Evolutionary conservation across 75 land plant genomes (phyloP), one percentile per base, ranked within the genome.

Genomic region (Pinus tabuliformis): DNA sequence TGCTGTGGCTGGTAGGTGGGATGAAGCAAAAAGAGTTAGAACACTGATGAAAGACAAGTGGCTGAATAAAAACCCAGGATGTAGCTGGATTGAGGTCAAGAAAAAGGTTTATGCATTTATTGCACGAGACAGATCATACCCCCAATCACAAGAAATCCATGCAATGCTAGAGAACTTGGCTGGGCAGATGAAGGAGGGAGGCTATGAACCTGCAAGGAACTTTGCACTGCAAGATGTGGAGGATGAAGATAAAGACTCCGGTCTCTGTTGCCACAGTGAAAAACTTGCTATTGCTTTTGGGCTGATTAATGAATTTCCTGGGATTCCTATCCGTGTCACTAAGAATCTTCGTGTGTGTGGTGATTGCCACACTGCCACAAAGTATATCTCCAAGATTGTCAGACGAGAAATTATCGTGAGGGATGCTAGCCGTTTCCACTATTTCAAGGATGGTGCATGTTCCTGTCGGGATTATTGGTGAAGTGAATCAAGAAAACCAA

Each of bases 331-430:
- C 5, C 62, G 62, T 20, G 21, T 60, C 62, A 60, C 20, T 7
- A 60, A 60, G 62, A 60, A 60, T 21, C 62, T 60, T 21, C 62
- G 62, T 18, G 62, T 60, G 21, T 60, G 62, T 60, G 62, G 62
- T 18, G 62, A 60, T 60, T 60, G 62, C 62, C 62, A 60, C 21
- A 60, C 62, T 4, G 62, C 21, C 21, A 20, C 21, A 5, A 60
- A 60, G 8, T 60, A 1, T 60, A 21, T 21, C 20, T 60, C 62
- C 62, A 18, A 21, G 20, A 60, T 60, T 60, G 62, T 60, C 17
- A 20, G 21, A 21, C 5, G 62, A 60, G 62, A 60, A 60, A 60
- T 60, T 60, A 21, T 60, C 4, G 20, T 60, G n/a, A 21, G 62
- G 62, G 62, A 60, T 60, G 21, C 21, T 20, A 60, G 21, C 62